These are phyloP conservation scores for Metarhizium sp. DNA, from an alignment of 2,329 filamentous ascomycete species.

Conservation along the genomic window DNA sequence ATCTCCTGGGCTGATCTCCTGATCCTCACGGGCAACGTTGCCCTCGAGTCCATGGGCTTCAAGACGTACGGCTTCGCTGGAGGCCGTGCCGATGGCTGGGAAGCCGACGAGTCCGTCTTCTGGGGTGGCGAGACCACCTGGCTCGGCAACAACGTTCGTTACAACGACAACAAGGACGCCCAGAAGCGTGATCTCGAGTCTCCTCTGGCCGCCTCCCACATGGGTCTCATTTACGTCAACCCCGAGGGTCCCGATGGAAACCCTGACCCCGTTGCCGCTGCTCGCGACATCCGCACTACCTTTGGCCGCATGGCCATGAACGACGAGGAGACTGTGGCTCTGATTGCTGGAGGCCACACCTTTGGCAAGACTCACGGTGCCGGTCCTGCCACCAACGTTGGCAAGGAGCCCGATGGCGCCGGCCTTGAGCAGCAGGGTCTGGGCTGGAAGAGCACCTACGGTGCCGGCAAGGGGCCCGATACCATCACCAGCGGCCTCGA, in stretches of 20 bases:
- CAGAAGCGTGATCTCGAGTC: constrained; percentile 57
- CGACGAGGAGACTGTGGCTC: constrained; percentile 70
- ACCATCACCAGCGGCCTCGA: constrained; percentile 70
- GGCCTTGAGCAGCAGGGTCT: constrained; percentile 58
- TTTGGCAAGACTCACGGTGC: constrained; percentile 79
- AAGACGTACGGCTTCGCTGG: constrained; percentile 65
- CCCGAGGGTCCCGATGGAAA: constrained; percentile 67
- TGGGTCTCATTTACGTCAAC: constrained; percentile 78
- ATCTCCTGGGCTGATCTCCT: constrained; percentile 72
- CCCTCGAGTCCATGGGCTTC: constrained; percentile 68
- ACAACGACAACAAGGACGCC: constrained; percentile 40
- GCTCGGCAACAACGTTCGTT: constrained; percentile 66
- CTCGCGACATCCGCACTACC: constrained; percentile 62
- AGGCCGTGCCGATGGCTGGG: constrained; percentile 63
- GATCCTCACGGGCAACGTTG: constrained; percentile 65
- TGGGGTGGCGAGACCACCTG: constrained; percentile 70
- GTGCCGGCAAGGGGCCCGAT: constrained; percentile 58
- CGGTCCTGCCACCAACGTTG: constrained; percentile 52
- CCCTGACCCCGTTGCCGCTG: constrained; percentile 60
- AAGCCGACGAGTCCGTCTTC: constrained; percentile 67
- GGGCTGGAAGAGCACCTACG: constrained; percentile 60
- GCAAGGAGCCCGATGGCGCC: constrained; percentile 57
- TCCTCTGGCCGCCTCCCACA: constrained; percentile 55
- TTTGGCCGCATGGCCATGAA: constrained; percentile 78
- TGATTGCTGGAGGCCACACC: constrained; percentile 70